These are phyloP conservation scores for Triticum dicoccoides DNA, from an alignment of 176 grass and related monocot genomes.

Conservation along the genomic window DNA sequence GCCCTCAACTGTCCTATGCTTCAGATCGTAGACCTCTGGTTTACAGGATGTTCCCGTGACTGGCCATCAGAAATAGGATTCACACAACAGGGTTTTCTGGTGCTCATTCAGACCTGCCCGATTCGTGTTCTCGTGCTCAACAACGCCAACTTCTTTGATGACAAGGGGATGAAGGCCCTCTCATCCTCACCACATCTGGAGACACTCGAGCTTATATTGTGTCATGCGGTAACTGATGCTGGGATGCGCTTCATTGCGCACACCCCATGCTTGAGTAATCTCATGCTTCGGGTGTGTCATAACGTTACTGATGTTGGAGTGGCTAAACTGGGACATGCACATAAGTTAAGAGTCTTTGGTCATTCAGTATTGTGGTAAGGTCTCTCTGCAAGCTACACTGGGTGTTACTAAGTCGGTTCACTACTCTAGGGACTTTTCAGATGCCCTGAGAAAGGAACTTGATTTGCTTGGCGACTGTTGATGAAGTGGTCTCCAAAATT, in stretches of 20 bases:
- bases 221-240: not conserved
- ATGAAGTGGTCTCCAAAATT: too few relatives aligned
- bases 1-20: not conserved
- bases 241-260: not conserved
- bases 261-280: not conserved
- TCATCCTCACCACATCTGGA: not conserved
- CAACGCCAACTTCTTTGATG: not conserved
- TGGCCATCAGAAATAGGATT: not conserved
- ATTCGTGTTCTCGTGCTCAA: not conserved
- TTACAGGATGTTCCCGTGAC: not conserved
- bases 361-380: not conserved
- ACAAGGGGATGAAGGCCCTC: not conserved
- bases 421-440: not conserved
- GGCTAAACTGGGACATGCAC: not conserved
- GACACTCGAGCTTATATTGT: not conserved
- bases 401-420: not conserved
- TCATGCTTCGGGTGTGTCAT: not conserved
- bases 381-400: not conserved
- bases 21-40: not conserved
- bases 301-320: not conserved
- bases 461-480: too few relatives aligned
- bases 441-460: not conserved
- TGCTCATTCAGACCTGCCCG: not conserved
- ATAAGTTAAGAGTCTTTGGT: not conserved
- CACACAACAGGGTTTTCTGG: not conserved